Percentiles rank a stretch among this genome's conserved stretches.
These are phyloP conservation scores for Colletotrichum navitas DNA, from an alignment of 2,329 filamentous ascomycete species.

Conservation along the genomic window DNA sequence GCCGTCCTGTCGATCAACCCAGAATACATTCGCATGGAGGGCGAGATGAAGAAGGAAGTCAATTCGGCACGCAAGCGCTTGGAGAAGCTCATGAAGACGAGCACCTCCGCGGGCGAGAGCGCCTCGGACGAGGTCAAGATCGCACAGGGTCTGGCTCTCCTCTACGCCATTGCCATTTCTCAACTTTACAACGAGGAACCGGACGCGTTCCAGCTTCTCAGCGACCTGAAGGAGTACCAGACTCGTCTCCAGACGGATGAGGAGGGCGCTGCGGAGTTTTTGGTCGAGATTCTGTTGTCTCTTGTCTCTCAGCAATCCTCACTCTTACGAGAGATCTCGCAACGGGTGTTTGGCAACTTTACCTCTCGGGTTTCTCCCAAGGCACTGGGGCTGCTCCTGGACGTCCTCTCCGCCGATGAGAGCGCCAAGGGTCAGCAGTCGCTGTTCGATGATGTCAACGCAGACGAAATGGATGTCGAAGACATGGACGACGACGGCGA, in stretches of 20 bases:
- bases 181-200: constrained; percentile 92
- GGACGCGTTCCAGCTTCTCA: constrained; percentile 84
- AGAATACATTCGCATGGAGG: constrained; percentile 66
- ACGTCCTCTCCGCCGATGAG: constrained; percentile 83
- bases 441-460: constrained; percentile 78
- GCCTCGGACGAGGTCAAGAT: constrained; percentile 54
- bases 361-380: constrained; percentile 79
- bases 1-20: constrained; percentile 67
- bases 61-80: constrained; percentile 66
- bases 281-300: constrained; percentile 91
- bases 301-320: constrained; percentile 89
- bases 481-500: constrained; percentile 55
- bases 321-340: constrained; percentile 86
- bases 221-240: constrained; percentile 84
- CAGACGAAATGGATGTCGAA: constrained; percentile 57
- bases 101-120: constrained; percentile 45
- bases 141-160: constrained; percentile 77
- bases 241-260: constrained; percentile 71
- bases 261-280: constrained; percentile 72
- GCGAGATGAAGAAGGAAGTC: constrained; percentile 65
- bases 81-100: constrained; percentile 63
- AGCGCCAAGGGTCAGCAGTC: constrained; percentile 86
- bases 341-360: constrained; percentile 89
- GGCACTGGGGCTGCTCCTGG: constrained; percentile 74
- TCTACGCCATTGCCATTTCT: constrained; percentile 87